A percentile compares a stretch with the other conserved stretches of the same genome.
Conservation (phyloP, 1,139 yeast species). For the Yamadazyma oceani region DNA sequence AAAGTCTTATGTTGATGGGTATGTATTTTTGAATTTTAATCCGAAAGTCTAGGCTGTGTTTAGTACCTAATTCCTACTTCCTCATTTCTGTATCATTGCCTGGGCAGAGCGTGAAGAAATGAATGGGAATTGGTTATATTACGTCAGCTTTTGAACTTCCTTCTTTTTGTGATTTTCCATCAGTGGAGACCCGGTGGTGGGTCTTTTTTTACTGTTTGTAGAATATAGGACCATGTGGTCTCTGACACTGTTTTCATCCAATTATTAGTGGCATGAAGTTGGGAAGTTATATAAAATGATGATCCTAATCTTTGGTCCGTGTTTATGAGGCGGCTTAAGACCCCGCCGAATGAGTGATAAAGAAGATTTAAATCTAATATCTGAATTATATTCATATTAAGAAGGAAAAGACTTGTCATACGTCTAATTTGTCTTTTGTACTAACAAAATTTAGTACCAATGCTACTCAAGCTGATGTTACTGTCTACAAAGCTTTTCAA, state of each 20-base stretch:
- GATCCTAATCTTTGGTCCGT: constrained; percentile 87
- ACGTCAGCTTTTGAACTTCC: neutral
- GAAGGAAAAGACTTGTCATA: too few relatives aligned
- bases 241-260: constrained; percentile 1
- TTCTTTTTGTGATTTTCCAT: too few relatives aligned
- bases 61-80: too few relatives aligned
- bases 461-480: constrained; percentile 93
- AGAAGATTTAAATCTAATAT: constrained; percentile 49
- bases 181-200: too few relatives aligned
- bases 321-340: constrained; percentile 93
- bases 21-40: constrained; percentile 37
- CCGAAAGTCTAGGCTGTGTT: too few relatives aligned
- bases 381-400: constrained; percentile 24
- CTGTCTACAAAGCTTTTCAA: constrained; percentile 94
- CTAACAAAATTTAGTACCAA: constrained; percentile 50
- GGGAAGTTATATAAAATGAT: constrained; percentile 42
- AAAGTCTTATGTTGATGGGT: constrained; percentile 94
- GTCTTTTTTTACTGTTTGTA: too few relatives aligned
- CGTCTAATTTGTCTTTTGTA: constrained; percentile 21
- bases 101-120: too few relatives aligned
- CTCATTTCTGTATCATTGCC: too few relatives aligned
- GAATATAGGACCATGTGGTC: constrained; percentile 1
- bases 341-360: constrained; percentile 91
- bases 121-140: too few relatives aligned
- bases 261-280: neutral